Evolutionary conservation across 2,329 filamentous ascomycete species (phyloP), one percentile per base, ranked within the genome.

Genomic region (Apiospora rasikravindrae): DNA sequence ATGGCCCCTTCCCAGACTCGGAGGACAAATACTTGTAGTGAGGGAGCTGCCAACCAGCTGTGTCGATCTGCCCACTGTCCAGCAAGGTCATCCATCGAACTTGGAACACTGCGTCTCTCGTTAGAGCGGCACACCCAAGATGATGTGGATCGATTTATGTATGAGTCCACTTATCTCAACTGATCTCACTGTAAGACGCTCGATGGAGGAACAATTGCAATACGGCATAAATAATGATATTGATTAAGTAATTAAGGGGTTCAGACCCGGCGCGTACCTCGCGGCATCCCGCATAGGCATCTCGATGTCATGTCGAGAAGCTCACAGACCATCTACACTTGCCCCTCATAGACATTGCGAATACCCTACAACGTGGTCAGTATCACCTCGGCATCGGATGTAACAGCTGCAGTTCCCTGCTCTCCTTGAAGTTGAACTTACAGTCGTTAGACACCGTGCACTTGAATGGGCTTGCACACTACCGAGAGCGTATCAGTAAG

Each of bases 391-490:
- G 11, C 53, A 24, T 45, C 1, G 11, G 26, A n/a, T n/a, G 6
- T 42, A 42, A 10, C 40, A 8, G 40, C n/a, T 7, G 42, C n/a
- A n/a, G 19, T 16, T n/a, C 13, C 40, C 10, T 42, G 40, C 13
- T 29, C 2, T 3, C 4, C 7, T 22, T 29, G 29, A 11, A 40
- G 14, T 42, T 22, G 37, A 24, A 70, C 51, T 72, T 53, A 70
- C 69, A 72, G 14, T 70, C 68, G 45, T 72, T 72, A 13, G 71
- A 67, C 16, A 67, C 49, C 22, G 64, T 71, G 67, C 70, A 71
- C 7, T 26, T 64, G 19, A 57, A 71, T 1, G 71, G 71, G 61
- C 44, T 68, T 24, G 24, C 69, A 45, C 71, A 72, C 71, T 72
- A n/a, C 22, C 26, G 22, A 1, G 1, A 26, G 24, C 67, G 1